Evolutionary conservation across 1,139 yeast species (phyloP).

Genomic region (Candida sanyaensis): DNA sequence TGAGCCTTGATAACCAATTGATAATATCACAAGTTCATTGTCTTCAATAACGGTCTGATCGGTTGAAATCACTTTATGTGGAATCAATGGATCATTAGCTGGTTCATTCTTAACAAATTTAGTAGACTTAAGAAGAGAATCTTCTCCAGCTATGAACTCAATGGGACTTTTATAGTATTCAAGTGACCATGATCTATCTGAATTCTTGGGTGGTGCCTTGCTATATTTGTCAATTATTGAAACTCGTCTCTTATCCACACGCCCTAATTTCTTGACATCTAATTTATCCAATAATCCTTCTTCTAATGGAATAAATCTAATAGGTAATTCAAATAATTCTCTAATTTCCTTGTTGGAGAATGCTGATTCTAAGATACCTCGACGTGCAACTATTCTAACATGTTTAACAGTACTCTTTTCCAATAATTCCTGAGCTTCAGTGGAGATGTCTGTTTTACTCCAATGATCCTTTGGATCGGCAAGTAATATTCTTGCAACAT

Average conservation of each 20-base stretch:
- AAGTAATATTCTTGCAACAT: conserved; percentile 78
- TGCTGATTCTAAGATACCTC: conserved; percentile 83
- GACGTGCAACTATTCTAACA: conserved; percentile 78
- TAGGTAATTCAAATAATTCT: conserved; percentile 69
- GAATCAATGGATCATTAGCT: conserved; percentile 30
- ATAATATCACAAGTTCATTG: conserved; percentile 73
- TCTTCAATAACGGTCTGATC: conserved; percentile 36
- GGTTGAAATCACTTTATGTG: conserved; percentile 44
- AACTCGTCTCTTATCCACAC: conserved; percentile 71
- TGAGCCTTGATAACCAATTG: conserved; percentile 81
- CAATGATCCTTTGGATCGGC: conserved; percentile 58
- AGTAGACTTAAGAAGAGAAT: conserved; percentile 47
- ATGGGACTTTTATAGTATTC: conserved; percentile 71
- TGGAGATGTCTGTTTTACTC: conserved; percentile 73
- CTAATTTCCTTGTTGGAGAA: conserved; percentile 92
- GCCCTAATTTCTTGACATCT: conserved; percentile 45
- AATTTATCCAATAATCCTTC: conserved; percentile 42
- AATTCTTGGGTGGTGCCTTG: conserved; percentile 19
- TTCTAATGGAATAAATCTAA: conserved; percentile 56
- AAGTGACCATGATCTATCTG: conserved; percentile 55
- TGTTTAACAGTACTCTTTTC: conserved; percentile 53
- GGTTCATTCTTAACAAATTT: conserved; percentile 51
- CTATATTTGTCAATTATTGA: conserved; percentile 61
- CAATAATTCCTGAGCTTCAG: conserved; percentile 58
- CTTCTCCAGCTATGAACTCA: conserved; percentile 41